phyloP scores from a whole-genome alignment of 2,329 filamentous ascomycete species.

The Ilyonectria sp. region DNA sequence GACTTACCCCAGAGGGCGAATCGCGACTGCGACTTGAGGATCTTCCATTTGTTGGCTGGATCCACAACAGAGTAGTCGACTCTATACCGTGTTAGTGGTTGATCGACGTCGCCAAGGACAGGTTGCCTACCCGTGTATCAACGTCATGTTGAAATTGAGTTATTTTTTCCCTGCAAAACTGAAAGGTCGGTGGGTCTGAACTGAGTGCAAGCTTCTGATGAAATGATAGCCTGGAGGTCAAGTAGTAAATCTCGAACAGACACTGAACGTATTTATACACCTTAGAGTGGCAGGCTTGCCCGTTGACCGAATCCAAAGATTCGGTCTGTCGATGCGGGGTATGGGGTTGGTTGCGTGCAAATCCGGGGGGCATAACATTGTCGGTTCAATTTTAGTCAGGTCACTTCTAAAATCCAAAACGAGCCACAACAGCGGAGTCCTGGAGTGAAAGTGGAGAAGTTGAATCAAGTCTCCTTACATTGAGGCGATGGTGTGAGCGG shows the following conservation, averaged over 20 bases:
- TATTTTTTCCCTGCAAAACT: neutral
- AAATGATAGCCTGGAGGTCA: neutral
- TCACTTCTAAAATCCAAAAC: neutral
- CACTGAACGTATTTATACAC: neutral
- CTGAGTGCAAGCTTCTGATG: neutral
- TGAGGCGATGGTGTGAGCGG: conserved; percentile 6
- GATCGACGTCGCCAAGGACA: neutral
- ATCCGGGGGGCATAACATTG: conserved; percentile 7
- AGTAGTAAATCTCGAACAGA: neutral
- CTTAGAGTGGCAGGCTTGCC: neutral
- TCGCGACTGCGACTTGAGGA: conserved; percentile 44
- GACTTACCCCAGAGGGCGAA: conserved; percentile 48
- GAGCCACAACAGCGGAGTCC: neutral
- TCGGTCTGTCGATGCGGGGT: neutral
- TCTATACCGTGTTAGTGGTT: conserved; percentile 9
- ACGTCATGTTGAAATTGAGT: conserved; percentile 1
- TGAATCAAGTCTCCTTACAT: neutral
- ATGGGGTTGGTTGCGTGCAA: conserved; percentile 6
- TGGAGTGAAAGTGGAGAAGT: neutral
- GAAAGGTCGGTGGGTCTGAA: neutral
- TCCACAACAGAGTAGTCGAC: conserved; percentile 46
- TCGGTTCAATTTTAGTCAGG: neutral
- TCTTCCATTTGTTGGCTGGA: conserved; percentile 48
- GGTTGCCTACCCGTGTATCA: conserved; percentile 8
- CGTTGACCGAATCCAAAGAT: neutral